Conservation (phyloP, 176 grass and related monocot species). For the Juncus effusus region DNA sequence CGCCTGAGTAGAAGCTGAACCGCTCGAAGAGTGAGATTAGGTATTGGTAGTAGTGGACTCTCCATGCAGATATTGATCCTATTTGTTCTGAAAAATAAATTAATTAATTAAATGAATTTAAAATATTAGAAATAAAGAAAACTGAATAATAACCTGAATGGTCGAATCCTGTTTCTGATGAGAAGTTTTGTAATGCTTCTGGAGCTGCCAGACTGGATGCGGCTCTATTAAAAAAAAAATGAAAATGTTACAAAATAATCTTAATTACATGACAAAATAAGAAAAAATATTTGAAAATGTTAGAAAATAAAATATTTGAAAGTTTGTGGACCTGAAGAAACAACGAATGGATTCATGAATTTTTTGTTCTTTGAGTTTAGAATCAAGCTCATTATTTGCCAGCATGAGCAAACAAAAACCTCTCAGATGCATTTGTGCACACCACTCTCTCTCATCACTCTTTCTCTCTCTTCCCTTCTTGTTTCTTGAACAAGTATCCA, state of each 20-base stretch:
- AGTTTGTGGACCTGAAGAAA: conserved; percentile 67
- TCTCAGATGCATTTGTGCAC: conserved; percentile 64
- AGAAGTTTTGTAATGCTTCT: conserved; percentile 56
- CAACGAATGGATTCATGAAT: conserved; percentile 69
- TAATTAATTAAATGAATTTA: conserved; percentile 3
- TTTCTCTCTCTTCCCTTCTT: conserved; percentile 38
- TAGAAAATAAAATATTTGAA: conserved; percentile 4
- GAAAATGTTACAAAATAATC: conserved; percentile 17
- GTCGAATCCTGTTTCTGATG: conserved; percentile 71
- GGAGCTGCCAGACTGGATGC: conserved; percentile 63
- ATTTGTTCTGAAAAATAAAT: conserved; percentile 46
- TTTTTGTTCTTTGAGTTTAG: conserved; percentile 66
- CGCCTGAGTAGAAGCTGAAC: conserved; percentile 64
- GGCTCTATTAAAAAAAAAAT: conserved; percentile 45
- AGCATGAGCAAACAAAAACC: conserved; percentile 86
- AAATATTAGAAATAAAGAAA: conserved; percentile 17
- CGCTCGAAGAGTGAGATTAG: conserved; percentile 88
- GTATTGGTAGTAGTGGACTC: conserved; percentile 90
- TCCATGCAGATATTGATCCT: conserved; percentile 57
- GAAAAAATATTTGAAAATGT: conserved; percentile 1
- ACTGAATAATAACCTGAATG: conserved; percentile 49
- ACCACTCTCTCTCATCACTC: conserved; percentile 47
- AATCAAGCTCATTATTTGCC: conserved; percentile 58
- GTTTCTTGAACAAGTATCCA: conserved; percentile 58
- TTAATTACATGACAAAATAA: conserved; percentile 9